phyloP scores from a whole-genome alignment of 1,139 yeast species.

The Hansenula lynferdii region DNA sequence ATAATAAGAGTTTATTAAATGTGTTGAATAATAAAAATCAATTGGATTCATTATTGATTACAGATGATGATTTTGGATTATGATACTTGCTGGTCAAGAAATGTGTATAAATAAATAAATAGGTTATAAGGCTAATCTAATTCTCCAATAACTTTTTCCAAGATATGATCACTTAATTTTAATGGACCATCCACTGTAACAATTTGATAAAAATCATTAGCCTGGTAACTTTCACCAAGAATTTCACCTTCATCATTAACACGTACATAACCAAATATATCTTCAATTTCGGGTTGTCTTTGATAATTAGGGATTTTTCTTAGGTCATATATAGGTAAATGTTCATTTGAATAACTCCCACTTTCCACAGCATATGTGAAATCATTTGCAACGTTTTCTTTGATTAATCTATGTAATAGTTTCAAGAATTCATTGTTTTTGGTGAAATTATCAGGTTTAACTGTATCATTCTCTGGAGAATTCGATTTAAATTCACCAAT shows the following conservation, averaged over 20 bases:
- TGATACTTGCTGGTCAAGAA: neutral
- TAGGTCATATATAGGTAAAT: slow-evolving; percentile 71
- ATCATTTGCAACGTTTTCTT: slow-evolving; percentile 37
- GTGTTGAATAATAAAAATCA: slow-evolving; percentile 26
- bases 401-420: slow-evolving; percentile 28
- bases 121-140: slow-evolving; percentile 1
- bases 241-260: slow-evolving; percentile 55
- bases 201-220: slow-evolving; percentile 55
- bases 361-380: slow-evolving; percentile 61
- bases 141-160: slow-evolving; percentile 34
- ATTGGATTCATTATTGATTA: slow-evolving; percentile 29
- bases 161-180: slow-evolving; percentile 50
- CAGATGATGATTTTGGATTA: slow-evolving; percentile 16
- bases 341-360: slow-evolving; percentile 47
- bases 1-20: slow-evolving; percentile 28
- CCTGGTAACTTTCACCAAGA: slow-evolving; percentile 49
- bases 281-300: slow-evolving; percentile 68
- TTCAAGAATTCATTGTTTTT: slow-evolving; percentile 24
- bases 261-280: slow-evolving; percentile 65
- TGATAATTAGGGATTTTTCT: slow-evolving; percentile 64
- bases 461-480: neutral
- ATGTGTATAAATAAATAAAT: slow-evolving; percentile 3
- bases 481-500: slow-evolving; percentile 21
- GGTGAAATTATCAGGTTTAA: slow-evolving; percentile 18
- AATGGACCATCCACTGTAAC: slow-evolving; percentile 54